phyloP scores from a whole-genome alignment of 331 rosid genomes.

The Ulmus americana region DNA sequence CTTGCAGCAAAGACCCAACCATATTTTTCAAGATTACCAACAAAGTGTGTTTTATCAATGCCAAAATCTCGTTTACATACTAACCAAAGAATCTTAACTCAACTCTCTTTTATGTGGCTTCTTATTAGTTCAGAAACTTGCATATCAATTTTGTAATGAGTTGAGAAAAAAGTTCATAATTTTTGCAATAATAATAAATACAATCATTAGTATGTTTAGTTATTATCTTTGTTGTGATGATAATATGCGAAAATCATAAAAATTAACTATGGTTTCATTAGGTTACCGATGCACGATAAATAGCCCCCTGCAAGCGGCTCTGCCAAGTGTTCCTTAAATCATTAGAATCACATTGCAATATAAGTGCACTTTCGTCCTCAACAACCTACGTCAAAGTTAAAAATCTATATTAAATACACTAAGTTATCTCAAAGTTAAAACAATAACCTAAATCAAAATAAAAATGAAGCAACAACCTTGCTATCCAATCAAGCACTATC shows the following conservation, averaged over 20 bases:
- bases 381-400: constrained; percentile 37
- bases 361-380: constrained; percentile 77
- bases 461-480: constrained; percentile 47
- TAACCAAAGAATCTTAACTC: neutral
- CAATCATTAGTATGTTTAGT: neutral
- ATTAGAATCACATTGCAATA: constrained; percentile 68
- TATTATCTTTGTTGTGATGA: no score
- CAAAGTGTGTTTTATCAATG: neutral
- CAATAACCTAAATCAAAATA: constrained; percentile 3
- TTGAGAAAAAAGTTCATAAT: no score
- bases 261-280: constrained; percentile 5
- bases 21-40: neutral
- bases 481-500: constrained; percentile 44
- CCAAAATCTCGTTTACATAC: neutral
- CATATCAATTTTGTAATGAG: neutral
- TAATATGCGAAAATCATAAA: neutral
- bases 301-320: constrained; percentile 75
- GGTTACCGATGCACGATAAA: constrained; percentile 82
- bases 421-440: neutral
- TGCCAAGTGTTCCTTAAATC: constrained; percentile 77
- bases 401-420: neutral
- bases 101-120: neutral
- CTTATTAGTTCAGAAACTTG: neutral
- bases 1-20: neutral
- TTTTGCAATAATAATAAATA: neutral